Base-by-base conservation (phyloP, 768 basidiomycete species). In the Macrolepiota dolichaula region DNA sequence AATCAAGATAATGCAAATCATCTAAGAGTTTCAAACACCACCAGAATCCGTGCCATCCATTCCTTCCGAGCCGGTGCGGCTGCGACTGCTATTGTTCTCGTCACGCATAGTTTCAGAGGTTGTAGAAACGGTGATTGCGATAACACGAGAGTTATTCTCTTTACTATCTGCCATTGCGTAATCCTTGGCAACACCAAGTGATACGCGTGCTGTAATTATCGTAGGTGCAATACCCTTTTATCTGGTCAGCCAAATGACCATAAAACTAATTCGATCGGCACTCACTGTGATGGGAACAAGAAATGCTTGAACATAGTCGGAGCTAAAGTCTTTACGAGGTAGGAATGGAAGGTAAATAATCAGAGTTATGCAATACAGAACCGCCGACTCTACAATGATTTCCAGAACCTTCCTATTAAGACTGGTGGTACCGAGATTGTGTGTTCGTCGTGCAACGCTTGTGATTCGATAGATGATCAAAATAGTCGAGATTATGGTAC, bases 361-460 rank as follows among this genome's bases (percentile, higher is more conserved):
- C 9, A 51, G 57, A 22, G 19, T 19, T 25, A 51, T 19, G 3
- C 49, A 51, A 32, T 59, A 59, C 9, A 59, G 38, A 25, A n/a
- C 57, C n/a, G 57, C 57, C 2, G 57, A 51, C n/a, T 59, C 57
- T n/a, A 59, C 57, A 19, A 59, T 42, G 11, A 59, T 42, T 32
- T 59, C 57, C 38, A 59, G 36, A 17, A 51, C 24, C 27, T 59
- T 59, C 24, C 57, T 36, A 27, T 59, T 51, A 7, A 50, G 22
- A 24, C 25, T 52, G 17, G 35, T 22, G 10, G 12, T n/a, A 15
- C 37, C 19, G 17, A 59, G 42, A 13, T 38, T 50, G 3, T 32
- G 29, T 6, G 36, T 40, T 4, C 27, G 38, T 19, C 38, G 49
- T 38, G 37, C 24, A 27, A 51, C 50, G 25, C 32, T 17, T 17